Percentiles rank a stretch among this genome's conserved stretches.
These are phyloP conservation scores for Sanghuangporus sanghuang DNA, from an alignment of 1,284 basidiomycete genomes.

Conservation along the genomic window DNA sequence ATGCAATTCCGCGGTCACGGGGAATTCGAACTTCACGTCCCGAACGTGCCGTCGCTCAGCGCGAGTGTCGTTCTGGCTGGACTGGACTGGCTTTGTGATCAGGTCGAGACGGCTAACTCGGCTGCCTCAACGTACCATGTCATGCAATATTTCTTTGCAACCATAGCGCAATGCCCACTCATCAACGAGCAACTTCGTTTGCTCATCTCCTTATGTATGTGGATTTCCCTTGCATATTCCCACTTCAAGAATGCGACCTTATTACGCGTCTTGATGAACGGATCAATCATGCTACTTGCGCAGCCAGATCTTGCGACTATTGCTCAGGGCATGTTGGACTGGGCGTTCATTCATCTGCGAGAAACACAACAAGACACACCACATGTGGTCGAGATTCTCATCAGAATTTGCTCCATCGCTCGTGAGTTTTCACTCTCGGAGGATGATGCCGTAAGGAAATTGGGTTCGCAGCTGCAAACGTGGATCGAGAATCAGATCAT, in stretches of 20 bases:
- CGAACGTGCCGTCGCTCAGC: constrained; percentile 55
- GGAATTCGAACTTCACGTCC: constrained; percentile 49
- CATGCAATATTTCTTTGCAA: constrained; percentile 67
- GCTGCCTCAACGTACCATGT: constrained; percentile 70
- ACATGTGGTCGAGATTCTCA: constrained; percentile 58
- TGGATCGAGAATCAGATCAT: constrained; percentile 60
- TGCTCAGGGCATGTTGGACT: constrained; percentile 73
- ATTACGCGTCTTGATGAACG: constrained; percentile 64
- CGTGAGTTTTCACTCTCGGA: constrained; percentile 42
- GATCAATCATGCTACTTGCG: constrained; percentile 58
- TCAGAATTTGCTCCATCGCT: constrained; percentile 56
- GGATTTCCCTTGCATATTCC: constrained; percentile 54
- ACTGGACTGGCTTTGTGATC: constrained; percentile 51
- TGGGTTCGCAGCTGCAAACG: constrained; percentile 45
- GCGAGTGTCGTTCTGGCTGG: constrained; percentile 46
- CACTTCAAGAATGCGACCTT: constrained; percentile 56
- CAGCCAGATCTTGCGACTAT: constrained; percentile 65
- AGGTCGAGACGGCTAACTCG: constrained; percentile 34
- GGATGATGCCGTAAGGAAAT: constrained; percentile 26
- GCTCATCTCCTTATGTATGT: constrained; percentile 68
- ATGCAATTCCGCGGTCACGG: constrained; percentile 43
- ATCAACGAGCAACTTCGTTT: constrained; percentile 84
- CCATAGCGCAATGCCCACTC: constrained; percentile 64
- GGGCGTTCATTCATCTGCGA: constrained; percentile 59
- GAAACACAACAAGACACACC: constrained; percentile 35